Percentiles rank a stretch among this genome's conserved stretches.
phyloP scores from a whole-genome alignment of 495 filamentous ascomycete genomes.

The Xeromyces bisporus region DNA sequence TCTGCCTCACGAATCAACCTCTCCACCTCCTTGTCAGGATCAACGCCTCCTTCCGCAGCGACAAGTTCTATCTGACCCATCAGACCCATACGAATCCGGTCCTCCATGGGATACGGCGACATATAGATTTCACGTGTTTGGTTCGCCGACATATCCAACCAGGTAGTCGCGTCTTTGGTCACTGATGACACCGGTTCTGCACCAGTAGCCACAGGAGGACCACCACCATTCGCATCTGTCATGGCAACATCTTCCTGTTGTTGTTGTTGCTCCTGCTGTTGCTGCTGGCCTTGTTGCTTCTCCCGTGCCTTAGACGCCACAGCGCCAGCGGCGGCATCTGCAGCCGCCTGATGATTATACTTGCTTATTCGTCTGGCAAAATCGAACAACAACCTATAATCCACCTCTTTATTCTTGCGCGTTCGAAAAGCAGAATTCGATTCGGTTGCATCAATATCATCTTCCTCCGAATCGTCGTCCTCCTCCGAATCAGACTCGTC shows the following conservation, averaged over 20 bases:
- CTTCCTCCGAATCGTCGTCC: slow-evolving; percentile 9
- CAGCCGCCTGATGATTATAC: slow-evolving; percentile 30
- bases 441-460: slow-evolving; percentile 6
- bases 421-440: slow-evolving; percentile 1
- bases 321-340: slow-evolving; percentile 22
- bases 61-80: slow-evolving; percentile 31
- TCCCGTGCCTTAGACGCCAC: not conserved
- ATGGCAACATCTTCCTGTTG: slow-evolving; percentile 16
- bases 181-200: slow-evolving; percentile 24
- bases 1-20: slow-evolving; percentile 26
- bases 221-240: slow-evolving; percentile 12
- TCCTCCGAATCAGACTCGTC: slow-evolving; percentile 5
- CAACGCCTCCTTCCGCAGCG: slow-evolving; percentile 13
- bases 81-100: slow-evolving; percentile 30
- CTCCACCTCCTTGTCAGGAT: slow-evolving; percentile 27
- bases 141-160: slow-evolving; percentile 30
- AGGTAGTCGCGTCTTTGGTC: slow-evolving; percentile 27
- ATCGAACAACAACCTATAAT: slow-evolving; percentile 26
- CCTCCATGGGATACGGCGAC: slow-evolving; percentile 31
- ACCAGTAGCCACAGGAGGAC: slow-evolving; percentile 5
- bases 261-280: slow-evolving; percentile 6
- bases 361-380: slow-evolving; percentile 33
- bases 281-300: slow-evolving; percentile 3
- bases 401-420: slow-evolving; percentile 18
- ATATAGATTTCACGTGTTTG: slow-evolving; percentile 28